Base-by-base conservation (phyloP, 495 filamentous ascomycete genomes). In the Pseudoneurospora amorphoporcata region DNA sequence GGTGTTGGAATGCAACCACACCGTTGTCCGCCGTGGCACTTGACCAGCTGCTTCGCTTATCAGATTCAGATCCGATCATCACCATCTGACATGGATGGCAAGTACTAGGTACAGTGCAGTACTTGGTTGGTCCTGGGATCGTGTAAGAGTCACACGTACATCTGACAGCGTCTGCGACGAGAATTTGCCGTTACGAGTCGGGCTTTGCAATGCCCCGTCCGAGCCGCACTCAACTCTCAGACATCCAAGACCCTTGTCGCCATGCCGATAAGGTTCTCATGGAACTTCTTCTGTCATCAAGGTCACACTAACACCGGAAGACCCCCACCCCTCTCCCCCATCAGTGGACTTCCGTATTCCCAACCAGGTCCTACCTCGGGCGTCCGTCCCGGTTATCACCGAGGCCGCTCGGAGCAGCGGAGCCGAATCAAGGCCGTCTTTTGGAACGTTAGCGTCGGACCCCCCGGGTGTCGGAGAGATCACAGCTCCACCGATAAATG, bases 101-200 rank as follows among this genome's bases (percentile, higher is more conserved):
- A 23, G 23, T 23, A 23, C 23, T 23, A 0, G 23, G 23, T 23
- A 0, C 23, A 23, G 23, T n/a, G n/a, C n/a, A n/a, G n/a, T n/a
- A n/a, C n/a, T 16, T 61, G 53, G 53, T 61, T 61, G 53, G 53
- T 14, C 53, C 53, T 61, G 29, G 29, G 12, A 61, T 61, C 29
- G 29, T 35, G 12, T 35, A 61, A 47, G 68, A 73, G 72, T 73
- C 73, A 75, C 70, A 71, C 35, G 72, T 43, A 70, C 73, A 73
- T 73, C 68, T 35, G 29, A 29, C 40, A 70, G 72, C 61, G 68
- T 71, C 29, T 53, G 38, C 29, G 35, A 77, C 75, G 75, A 77
- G 69, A 77, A 77, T 74, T 69, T 68, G 70, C 75, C 75, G 75
- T 39, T 73, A n/a, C 69, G 65, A 39, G 40, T 73, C 75, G 75